Conservation (phyloP, 306 rosid genomes). For the Inga leiocalycina region DNA sequence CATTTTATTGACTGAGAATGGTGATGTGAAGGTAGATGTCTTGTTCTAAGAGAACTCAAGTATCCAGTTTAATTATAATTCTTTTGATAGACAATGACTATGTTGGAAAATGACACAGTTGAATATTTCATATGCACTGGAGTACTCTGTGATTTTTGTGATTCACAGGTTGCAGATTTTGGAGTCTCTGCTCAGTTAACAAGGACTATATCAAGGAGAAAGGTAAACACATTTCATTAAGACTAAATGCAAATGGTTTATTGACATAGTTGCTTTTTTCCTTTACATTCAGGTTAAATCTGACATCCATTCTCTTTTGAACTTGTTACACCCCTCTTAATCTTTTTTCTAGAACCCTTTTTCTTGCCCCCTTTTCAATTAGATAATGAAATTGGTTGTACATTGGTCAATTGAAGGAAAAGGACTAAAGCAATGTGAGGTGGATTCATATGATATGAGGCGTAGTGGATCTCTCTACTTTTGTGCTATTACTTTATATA, state of each 20-base stretch:
- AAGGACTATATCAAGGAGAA: constrained; percentile 97
- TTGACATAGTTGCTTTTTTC: constrained; percentile 13
- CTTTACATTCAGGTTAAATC: constrained; percentile 13
- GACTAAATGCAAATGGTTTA: constrained; percentile 14
- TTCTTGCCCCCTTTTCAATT: constrained; percentile 20
- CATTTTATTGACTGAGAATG: constrained; percentile 85
- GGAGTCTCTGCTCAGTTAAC: constrained; percentile 99
- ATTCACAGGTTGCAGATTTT: constrained; percentile 92
- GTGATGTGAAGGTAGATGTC: constrained; percentile 89
- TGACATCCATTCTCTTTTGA: constrained; percentile 3
- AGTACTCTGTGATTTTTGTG: constrained; percentile 40
- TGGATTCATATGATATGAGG: constrained; percentile 18
- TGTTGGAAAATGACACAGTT: constrained; percentile 27
- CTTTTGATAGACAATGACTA: constrained; percentile 18
- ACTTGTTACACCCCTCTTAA: not conserved
- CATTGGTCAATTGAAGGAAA: constrained; percentile 22
- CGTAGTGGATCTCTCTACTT: constrained; percentile 9
- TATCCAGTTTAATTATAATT: constrained; percentile 14
- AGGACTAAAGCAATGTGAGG: not conserved
- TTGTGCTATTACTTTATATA: constrained; percentile 24
- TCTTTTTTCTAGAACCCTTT: constrained; percentile 13
- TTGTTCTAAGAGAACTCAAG: constrained; percentile 25
- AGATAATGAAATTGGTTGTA: constrained; percentile 18
- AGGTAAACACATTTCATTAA: constrained; percentile 58
- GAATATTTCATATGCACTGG: constrained; percentile 37